Evolutionary conservation across 805 yeast species (phyloP).

Genomic region (Yarrowia sp.): DNA sequence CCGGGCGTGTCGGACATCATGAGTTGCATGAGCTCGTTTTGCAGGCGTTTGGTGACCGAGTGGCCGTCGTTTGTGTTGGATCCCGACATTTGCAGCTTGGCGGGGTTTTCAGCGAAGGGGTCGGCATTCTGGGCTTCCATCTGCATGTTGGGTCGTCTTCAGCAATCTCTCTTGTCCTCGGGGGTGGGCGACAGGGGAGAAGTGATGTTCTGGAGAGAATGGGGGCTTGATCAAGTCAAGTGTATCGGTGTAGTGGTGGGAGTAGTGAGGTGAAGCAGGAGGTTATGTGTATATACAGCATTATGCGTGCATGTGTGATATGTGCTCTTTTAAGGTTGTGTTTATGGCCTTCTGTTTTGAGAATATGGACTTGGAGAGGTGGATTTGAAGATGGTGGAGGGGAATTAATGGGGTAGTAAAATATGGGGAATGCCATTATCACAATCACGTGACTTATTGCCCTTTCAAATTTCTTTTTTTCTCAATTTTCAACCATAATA

Average conservation of each 20-base stretch:
- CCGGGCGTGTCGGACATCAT: slow-evolving; percentile 61
- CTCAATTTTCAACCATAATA: too few species aligned
- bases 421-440: too few species aligned
- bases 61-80: slow-evolving; percentile 52
- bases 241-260: neutral
- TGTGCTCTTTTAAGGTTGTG: neutral
- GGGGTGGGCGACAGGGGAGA: neutral
- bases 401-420: too few species aligned
- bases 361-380: neutral
- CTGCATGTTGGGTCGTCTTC: slow-evolving; percentile 11
- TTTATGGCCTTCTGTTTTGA: slow-evolving; percentile 17
- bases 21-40: slow-evolving; percentile 60
- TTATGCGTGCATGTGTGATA: slow-evolving; percentile 5
- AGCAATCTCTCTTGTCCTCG: slow-evolving; percentile 5
- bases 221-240: too few species aligned
- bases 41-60: slow-evolving; percentile 59
- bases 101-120: slow-evolving; percentile 33
- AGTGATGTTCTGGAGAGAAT: neutral
- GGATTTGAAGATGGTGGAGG: neutral
- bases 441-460: too few species aligned
- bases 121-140: slow-evolving; percentile 35
- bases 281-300: neutral
- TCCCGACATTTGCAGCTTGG: slow-evolving; percentile 36
- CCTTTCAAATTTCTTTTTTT: too few species aligned
- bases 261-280: neutral